phyloP scores from a whole-genome alignment of 306 rosid species.

The Dicorynia guianensis region DNA sequence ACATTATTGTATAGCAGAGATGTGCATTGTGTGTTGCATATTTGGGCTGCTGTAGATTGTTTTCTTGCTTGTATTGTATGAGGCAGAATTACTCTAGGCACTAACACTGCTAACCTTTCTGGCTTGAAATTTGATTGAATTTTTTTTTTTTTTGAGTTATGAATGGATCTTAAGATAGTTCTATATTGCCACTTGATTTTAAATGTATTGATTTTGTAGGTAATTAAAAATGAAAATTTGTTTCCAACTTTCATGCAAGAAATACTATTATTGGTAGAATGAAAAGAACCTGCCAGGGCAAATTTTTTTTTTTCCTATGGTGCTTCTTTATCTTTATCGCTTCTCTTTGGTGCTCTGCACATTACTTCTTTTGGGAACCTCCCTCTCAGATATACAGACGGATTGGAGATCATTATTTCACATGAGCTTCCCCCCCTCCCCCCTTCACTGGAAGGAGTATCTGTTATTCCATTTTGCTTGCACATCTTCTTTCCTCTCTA shows the following conservation, averaged over 20 bases:
- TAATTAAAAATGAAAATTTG: slow-evolving; percentile 12
- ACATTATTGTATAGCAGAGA: slow-evolving; percentile 2
- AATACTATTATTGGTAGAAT: not conserved
- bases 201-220: slow-evolving; percentile 13
- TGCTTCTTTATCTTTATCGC: no score
- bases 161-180: not conserved
- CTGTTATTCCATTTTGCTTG: no score
- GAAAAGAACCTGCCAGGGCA: no score
- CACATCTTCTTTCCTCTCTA: no score
- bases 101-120: slow-evolving; percentile 17
- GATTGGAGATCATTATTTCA: no score
- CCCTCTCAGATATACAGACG: no score
- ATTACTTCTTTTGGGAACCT: no score
- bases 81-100: slow-evolving; percentile 15
- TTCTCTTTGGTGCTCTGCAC: no score
- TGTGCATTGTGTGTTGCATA: slow-evolving; percentile 23
- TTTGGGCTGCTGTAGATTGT: slow-evolving; percentile 31
- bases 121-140: slow-evolving; percentile 7
- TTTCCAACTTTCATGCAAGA: slow-evolving; percentile 18
- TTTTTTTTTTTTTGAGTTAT: slow-evolving; percentile 17
- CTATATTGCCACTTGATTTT: slow-evolving; percentile 10
- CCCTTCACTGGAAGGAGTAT: no score
- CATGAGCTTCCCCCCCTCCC: no score
- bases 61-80: slow-evolving; percentile 10
- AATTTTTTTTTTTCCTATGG: no score